Percentiles rank a stretch among this genome's conserved stretches.
These are phyloP conservation scores for Pythium periplocum DNA, from an alignment of 352 stramenopile species.

Conservation along the genomic window DNA sequence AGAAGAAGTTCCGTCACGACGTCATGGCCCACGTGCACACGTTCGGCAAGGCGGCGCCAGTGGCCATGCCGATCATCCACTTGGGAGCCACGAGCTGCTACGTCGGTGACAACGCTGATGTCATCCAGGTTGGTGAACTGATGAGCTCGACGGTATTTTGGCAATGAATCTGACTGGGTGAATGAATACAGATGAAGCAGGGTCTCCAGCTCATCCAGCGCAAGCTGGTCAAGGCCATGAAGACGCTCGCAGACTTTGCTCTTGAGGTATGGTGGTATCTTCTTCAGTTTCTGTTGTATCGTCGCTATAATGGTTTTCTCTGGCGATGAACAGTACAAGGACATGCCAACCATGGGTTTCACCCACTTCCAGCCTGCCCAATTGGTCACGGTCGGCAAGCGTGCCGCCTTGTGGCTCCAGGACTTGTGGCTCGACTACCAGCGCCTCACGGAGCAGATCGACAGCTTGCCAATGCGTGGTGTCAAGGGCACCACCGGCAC, in stretches of 20 bases:
- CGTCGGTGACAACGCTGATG: constrained; percentile 99
- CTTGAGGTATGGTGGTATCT: constrained; percentile 18
- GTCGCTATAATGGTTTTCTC: no score
- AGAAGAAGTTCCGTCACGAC: constrained; percentile 98
- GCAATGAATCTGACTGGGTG: no score
- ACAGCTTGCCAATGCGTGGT: constrained; percentile 94
- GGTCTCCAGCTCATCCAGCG: constrained; percentile 93
- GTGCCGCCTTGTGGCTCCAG: constrained; percentile 97
- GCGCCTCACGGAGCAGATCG: constrained; percentile 94
- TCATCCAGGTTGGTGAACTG: constrained; percentile 76
- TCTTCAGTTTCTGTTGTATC: neutral
- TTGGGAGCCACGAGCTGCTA: constrained; percentile 98
- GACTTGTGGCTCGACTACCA: constrained; percentile 97
- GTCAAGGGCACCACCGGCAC: constrained; percentile 99
- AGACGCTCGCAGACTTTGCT: constrained; percentile 94
- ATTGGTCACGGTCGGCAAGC: constrained; percentile 98
- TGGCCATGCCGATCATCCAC: constrained; percentile 99
- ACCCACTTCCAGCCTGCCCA: constrained; percentile 99
- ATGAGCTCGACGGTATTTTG: no score
- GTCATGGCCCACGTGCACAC: constrained; percentile 99
- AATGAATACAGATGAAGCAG: constrained; percentile 73
- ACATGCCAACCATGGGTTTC: constrained; percentile 97
- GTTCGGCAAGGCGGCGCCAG: constrained; percentile 94
- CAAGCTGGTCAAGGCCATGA: constrained; percentile 97
- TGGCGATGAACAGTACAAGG: constrained; percentile 80